Percentiles rank a stretch among this genome's conserved stretches.
Conservation (phyloP, 1,284 basidiomycete genomes). For the Malassezia slooffiae region DNA sequence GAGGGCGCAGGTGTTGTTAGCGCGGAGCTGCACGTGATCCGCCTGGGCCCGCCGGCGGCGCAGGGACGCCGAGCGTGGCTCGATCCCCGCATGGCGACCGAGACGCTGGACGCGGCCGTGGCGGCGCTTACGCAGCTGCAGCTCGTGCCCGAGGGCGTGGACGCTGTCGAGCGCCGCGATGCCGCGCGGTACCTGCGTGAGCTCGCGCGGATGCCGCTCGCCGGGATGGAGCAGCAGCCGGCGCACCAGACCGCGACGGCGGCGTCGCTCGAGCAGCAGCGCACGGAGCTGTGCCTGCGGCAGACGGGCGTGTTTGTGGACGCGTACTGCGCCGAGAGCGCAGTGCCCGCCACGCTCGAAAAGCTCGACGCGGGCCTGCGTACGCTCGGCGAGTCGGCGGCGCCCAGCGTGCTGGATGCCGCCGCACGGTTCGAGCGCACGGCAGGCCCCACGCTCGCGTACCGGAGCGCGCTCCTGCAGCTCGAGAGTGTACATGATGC, state of each 20-base stretch:
- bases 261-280: slow-evolving; percentile 5
- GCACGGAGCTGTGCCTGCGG: slow-evolving; percentile 10
- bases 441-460: neutral
- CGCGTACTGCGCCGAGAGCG: slow-evolving; percentile 1
- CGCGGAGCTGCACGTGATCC: too few species aligned
- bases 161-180: neutral
- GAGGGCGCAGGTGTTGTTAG: too few species aligned
- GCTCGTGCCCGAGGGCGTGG: neutral
- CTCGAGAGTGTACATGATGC: neutral
- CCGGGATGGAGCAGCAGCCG: slow-evolving; percentile 9
- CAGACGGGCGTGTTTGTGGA: slow-evolving; percentile 6
- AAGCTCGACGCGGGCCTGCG: neutral
- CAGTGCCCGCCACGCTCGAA: neutral
- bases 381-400: too few species aligned
- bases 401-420: neutral
- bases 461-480: neutral
- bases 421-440: neutral
- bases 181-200: slow-evolving; percentile 3
- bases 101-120: too few species aligned
- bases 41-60: too few species aligned
- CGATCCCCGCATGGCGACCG: too few species aligned
- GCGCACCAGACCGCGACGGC: slow-evolving; percentile 6
- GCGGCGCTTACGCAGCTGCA: neutral
- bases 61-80: too few species aligned
- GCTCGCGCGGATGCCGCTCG: slow-evolving; percentile 5